Base-by-base conservation (phyloP, 257 asterid genomes). In the Forsythia viridissima region DNA sequence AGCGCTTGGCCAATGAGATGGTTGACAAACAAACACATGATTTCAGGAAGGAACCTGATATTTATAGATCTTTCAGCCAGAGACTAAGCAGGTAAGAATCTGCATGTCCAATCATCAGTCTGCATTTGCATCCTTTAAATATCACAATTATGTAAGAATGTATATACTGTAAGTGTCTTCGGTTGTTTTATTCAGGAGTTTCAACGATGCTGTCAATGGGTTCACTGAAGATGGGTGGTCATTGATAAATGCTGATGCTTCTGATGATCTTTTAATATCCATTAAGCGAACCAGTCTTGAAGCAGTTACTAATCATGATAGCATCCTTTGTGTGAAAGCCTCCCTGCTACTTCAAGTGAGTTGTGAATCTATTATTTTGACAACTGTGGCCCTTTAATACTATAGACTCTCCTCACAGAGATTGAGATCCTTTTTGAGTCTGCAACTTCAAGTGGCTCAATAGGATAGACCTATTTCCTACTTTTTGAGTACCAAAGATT, bases 281-380 rank as follows among this genome's bases (percentile, higher is more conserved):
- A 10, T 71, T 59, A 74, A 74, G 70, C 51, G 43, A 37, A 70
- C 80, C 42, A 63, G 20, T 77, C 38, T 72, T 74, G 87, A 85
- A 52, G 38, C 1, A 44, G 15, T 55, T 65, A 76, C 80, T 41
- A 81, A 51, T 69, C 82, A 76, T 71, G 87, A 85, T 46, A 76
- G 82, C 42, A 73, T 82, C 70, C 74, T 89, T 74, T 89, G 93
- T 12, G 77, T 77, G 75, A 87, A 84, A 79, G 72, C 90, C 73
- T 80, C 86, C 8, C 37, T 85, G 44, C 72, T 72, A 72, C 87
- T 87, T 74, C 86, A 84, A 21, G 93, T 89, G 83, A 89, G 93
- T 43, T 65, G 30, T 76, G 36, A 52, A 51, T 79, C 71, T 34
- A 70, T 20, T 76, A 6, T 44, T 30, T 40, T 72, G 66, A 77